These are phyloP conservation scores for Moesziomyces sp. DNA, from an alignment of 1,284 basidiomycete genomes.

Conservation along the genomic window DNA sequence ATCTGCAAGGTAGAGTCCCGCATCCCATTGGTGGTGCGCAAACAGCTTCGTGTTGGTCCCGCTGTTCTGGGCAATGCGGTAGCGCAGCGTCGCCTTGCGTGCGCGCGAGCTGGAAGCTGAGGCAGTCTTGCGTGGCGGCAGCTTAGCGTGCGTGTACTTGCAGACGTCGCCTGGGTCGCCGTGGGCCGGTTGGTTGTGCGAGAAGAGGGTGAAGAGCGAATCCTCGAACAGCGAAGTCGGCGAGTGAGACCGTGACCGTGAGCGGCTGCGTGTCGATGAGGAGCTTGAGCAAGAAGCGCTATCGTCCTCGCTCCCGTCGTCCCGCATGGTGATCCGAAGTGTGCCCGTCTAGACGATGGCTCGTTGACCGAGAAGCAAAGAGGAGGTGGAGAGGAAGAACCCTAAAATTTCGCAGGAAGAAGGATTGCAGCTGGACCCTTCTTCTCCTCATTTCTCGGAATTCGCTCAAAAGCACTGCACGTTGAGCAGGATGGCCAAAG, in stretches of 20 bases:
- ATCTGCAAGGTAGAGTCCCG: conserved; percentile 56
- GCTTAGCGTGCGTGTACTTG: conserved; percentile 39
- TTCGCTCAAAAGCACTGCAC: no score
- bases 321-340: background rate
- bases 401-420: no score
- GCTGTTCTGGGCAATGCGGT: conserved; percentile 50
- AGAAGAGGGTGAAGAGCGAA: conserved; percentile 60
- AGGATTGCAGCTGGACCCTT: no score
- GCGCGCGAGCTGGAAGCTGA: background rate
- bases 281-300: conserved; percentile 14
- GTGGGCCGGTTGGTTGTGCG: conserved; percentile 56
- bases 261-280: background rate
- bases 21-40: conserved; percentile 66
- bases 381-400: background rate
- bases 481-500: no score
- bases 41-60: conserved; percentile 58
- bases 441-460: no score
- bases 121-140: conserved; percentile 33
- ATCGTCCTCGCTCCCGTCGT: conserved; percentile 2
- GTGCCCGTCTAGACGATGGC: no score
- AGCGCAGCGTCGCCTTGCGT: conserved; percentile 22
- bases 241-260: conserved; percentile 12
- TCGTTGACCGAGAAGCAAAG: background rate
- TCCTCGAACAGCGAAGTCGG: conserved; percentile 56
- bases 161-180: conserved; percentile 57